These are phyloP conservation scores for Amylocystis lapponica DNA, from an alignment of 768 basidiomycete species.

Conservation along the genomic window DNA sequence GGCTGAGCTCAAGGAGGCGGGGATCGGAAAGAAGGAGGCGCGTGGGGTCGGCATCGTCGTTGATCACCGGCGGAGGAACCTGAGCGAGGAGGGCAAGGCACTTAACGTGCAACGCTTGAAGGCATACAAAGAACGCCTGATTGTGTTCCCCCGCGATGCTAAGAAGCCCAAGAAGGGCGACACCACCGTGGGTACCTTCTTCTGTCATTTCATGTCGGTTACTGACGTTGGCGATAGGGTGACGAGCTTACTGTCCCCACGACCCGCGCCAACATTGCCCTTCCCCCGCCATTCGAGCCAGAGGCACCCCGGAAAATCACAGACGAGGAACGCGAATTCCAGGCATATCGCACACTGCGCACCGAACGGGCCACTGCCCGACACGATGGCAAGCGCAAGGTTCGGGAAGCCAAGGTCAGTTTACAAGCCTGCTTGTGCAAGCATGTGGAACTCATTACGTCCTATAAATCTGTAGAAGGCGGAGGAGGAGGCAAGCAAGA, in stretches of 20 bases:
- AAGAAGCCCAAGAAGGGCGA: constrained; percentile 96
- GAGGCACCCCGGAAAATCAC: constrained; percentile 94
- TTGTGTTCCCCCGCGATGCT: constrained; percentile 96
- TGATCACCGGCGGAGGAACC: constrained; percentile 94
- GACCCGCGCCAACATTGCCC: constrained; percentile 59
- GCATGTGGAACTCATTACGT: constrained; percentile 12
- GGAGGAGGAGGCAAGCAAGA: constrained; percentile 89
- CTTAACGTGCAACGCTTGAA: constrained; percentile 92
- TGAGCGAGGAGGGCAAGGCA: constrained; percentile 95
- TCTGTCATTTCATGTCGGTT: constrained; percentile 7
- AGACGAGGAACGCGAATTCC: constrained; percentile 79
- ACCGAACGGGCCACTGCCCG: constrained; percentile 74
- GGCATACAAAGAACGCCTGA: constrained; percentile 87
- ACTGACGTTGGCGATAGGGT: too few species aligned
- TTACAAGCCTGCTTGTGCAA: background rate
- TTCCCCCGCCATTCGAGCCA: constrained; percentile 60
- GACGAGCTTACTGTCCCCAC: constrained; percentile 77
- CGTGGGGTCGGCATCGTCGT: constrained; percentile 90
- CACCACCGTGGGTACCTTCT: constrained; percentile 59
- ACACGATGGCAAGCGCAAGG: constrained; percentile 84
- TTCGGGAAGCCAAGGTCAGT: constrained; percentile 78
- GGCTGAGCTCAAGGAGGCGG: constrained; percentile 92
- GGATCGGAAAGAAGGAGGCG: constrained; percentile 90
- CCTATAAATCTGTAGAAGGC: constrained; percentile 53
- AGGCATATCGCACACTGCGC: constrained; percentile 88